Conservation (phyloP, 2,329 filamentous ascomycete species). For the Metarhizium brunneum region DNA sequence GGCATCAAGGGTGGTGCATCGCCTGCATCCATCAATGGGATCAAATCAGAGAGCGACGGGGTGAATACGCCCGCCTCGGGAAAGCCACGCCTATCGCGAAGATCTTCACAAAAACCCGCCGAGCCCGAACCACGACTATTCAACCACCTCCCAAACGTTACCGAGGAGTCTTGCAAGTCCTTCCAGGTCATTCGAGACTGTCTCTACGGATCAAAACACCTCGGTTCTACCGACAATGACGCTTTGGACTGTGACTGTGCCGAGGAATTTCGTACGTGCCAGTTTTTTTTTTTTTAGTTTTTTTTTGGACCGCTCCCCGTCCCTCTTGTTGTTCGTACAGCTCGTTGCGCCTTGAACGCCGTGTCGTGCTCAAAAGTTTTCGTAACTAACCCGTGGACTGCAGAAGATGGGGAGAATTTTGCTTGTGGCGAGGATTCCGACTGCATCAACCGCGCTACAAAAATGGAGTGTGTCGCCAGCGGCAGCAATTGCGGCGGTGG, state of each 20-base stretch:
- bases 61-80: conserved; percentile 37
- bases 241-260: conserved; percentile 88
- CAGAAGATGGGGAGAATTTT: conserved; percentile 59
- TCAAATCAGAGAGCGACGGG: conserved; percentile 30
- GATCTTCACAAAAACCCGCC: conserved; percentile 57
- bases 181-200: conserved; percentile 81
- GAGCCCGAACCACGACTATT: conserved; percentile 58
- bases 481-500: conserved; percentile 72
- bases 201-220: conserved; percentile 82
- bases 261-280: conserved; percentile 83
- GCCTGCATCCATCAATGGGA: conserved; percentile 34
- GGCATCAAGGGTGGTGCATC: conserved; percentile 21
- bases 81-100: conserved; percentile 63
- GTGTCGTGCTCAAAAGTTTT: background rate
- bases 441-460: conserved; percentile 96
- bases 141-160: conserved; percentile 67
- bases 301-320: background rate
- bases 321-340: background rate
- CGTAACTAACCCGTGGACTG: conserved; percentile 8
- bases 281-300: background rate
- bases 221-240: conserved; percentile 86
- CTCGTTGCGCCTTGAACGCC: background rate
- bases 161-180: conserved; percentile 60
- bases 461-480: conserved; percentile 85
- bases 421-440: conserved; percentile 95